Conservation (phyloP, 305 asterid species). For the Fraxinus greggii region DNA sequence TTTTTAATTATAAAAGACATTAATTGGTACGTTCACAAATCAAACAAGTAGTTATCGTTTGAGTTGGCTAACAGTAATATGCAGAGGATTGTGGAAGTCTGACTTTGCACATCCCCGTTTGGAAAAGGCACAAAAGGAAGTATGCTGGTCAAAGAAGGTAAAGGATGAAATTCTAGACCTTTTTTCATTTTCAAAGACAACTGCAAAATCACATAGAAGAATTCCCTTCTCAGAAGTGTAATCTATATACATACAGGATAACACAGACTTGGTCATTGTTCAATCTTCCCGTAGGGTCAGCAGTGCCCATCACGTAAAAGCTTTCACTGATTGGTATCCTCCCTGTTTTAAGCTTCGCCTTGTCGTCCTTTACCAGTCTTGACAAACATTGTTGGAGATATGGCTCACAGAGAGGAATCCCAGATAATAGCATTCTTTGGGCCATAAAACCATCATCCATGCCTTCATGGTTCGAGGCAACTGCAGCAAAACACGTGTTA, state of each 20-base stretch:
- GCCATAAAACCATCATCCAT: constrained; percentile 42
- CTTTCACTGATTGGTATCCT: constrained; percentile 66
- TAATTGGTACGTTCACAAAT: not conserved
- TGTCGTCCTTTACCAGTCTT: constrained; percentile 39
- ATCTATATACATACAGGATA: constrained; percentile 59
- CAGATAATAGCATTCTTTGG: constrained; percentile 62
- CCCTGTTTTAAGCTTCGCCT: constrained; percentile 49
- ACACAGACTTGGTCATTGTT: constrained; percentile 68
- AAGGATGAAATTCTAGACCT: not conserved
- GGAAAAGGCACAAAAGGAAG: not conserved
- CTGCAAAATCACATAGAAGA: not conserved
- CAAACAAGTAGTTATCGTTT: not conserved
- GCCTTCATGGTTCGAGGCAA: constrained; percentile 51
- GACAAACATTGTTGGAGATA: constrained; percentile 60
- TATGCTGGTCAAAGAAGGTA: not conserved
- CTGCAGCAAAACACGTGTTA: constrained; percentile 43
- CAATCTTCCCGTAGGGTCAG: constrained; percentile 74
- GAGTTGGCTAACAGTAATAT: not conserved
- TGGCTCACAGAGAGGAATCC: constrained; percentile 72
- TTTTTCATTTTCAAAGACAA: not conserved
- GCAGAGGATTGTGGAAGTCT: not conserved
- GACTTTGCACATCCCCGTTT: not conserved
- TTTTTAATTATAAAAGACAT: not conserved
- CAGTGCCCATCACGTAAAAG: constrained; percentile 84
- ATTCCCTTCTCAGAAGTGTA: not conserved